Evolutionary conservation across 495 filamentous ascomycete genomes (phyloP), one percentile per base, ranked within the genome.

Genomic region (Talaromyces liani): DNA sequence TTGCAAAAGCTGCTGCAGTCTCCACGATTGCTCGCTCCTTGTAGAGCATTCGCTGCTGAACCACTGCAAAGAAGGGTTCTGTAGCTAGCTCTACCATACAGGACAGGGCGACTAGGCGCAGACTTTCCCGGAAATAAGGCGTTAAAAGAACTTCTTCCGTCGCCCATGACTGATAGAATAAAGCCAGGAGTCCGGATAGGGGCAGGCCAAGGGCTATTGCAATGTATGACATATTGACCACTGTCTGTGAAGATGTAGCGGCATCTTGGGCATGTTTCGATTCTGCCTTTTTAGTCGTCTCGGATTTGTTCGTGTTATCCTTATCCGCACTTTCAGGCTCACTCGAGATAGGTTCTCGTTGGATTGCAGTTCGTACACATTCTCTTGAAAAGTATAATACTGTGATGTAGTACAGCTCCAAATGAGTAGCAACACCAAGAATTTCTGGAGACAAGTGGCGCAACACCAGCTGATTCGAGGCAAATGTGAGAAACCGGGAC

Each of bases 331-430:
- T 64, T 31, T 66, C 25, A 31, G 65, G 14, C 55, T 63, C 41
- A 24, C 61, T 47, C 20, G 60, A 27, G 27, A 80, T 73, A 29
- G 85, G 80, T 64, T 96, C 89, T 64, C 93, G 83, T 72, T 97
- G 93, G 39, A 96, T 82, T 3, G 92, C 92, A 24, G 92, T 86
- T 18, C 94, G 84, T 49, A 98, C 76, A 61, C 88, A 91, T 75
- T 99, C 94, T 33, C 94, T 82, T 0, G 94, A 90, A 66, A 98
- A 98, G 72, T 92, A 97, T 2, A 98, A 79, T 10, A 95, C 87
- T 2, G 91, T 88, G 31, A 93, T 87, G 63, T 91, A 91, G 73
- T 90, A 96, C 2, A 98, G 84, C 65, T 99, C 94, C 4, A 98
- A 83, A 71, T 96, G 95, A 3, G 91, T 85, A 1, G 92, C 89